Evolutionary conservation across 2,329 filamentous ascomycete genomes (phyloP).

Genomic region (Delphinella strobiligena): DNA sequence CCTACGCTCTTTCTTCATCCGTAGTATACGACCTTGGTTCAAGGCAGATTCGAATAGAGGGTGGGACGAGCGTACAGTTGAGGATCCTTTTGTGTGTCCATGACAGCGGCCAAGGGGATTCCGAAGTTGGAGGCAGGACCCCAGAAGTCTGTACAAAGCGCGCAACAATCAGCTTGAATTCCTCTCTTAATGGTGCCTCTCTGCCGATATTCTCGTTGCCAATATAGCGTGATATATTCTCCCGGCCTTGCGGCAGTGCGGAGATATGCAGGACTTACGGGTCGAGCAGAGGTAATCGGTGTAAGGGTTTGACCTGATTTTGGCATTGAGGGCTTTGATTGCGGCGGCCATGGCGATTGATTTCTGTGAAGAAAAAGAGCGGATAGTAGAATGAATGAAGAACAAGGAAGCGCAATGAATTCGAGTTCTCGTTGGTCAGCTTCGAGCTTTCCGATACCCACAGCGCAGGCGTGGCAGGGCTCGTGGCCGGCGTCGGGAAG

Average conservation of each 20-base stretch:
- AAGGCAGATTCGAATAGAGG: too few species aligned
- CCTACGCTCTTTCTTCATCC: slow-evolving; percentile 3
- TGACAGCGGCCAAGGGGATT: slow-evolving; percentile 41
- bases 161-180: neutral
- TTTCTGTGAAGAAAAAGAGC: neutral
- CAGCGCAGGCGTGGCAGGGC: too few species aligned
- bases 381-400: neutral
- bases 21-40: too few species aligned
- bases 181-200: too few species aligned
- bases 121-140: slow-evolving; percentile 41
- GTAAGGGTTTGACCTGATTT: slow-evolving; percentile 38
- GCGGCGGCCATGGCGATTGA: slow-evolving; percentile 36
- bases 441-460: neutral
- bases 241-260: neutral
- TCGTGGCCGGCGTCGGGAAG: neutral
- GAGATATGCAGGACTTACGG: slow-evolving; percentile 27
- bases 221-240: neutral
- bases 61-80: slow-evolving; percentile 30
- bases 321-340: slow-evolving; percentile 42
- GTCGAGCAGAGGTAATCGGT: slow-evolving; percentile 42
- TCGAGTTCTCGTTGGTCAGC: neutral
- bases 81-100: slow-evolving; percentile 42
- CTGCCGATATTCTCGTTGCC: too few species aligned
- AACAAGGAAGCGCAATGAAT: too few species aligned
- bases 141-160: slow-evolving; percentile 35